Evolutionary conservation across 129 eudicot genomes (phyloP).

Genomic region (Pulicaria dysenterica): DNA sequence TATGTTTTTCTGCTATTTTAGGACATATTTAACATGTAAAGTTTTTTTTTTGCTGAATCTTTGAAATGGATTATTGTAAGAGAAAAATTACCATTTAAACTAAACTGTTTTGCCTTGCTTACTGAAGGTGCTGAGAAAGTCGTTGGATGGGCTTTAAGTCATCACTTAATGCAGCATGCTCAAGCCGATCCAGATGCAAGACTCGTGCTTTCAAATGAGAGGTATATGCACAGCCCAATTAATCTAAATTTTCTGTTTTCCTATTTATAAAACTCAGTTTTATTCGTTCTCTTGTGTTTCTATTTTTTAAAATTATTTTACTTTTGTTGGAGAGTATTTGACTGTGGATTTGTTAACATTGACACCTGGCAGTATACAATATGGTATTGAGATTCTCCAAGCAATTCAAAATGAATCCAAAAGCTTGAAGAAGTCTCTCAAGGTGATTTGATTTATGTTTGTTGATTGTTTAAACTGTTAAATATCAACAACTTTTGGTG

Average conservation of each 20-base stretch:
- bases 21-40: slow-evolving; percentile 17
- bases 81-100: neutral
- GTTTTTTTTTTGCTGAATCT: neutral
- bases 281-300: neutral
- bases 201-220: slow-evolving; percentile 64
- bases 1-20: slow-evolving; percentile 2
- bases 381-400: slow-evolving; percentile 67
- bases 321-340: slow-evolving; percentile 12
- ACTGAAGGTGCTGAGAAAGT: slow-evolving; percentile 86
- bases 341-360: slow-evolving; percentile 24
- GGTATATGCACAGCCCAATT: slow-evolving; percentile 45
- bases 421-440: slow-evolving; percentile 88
- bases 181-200: slow-evolving; percentile 54
- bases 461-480: slow-evolving; percentile 11
- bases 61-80: neutral
- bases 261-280: neutral
- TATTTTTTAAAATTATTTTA: neutral
- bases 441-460: slow-evolving; percentile 50
- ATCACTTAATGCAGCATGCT: slow-evolving; percentile 67
- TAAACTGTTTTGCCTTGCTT: slow-evolving; percentile 19
- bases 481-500: neutral
- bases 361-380: slow-evolving; percentile 58
- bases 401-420: slow-evolving; percentile 80
- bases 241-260: neutral
- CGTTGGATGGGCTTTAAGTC: slow-evolving; percentile 91